Percentiles rank a stretch among this genome's conserved stretches.
Conservation (phyloP, 1,284 basidiomycete species). For the Apiotrichum gracile region DNA sequence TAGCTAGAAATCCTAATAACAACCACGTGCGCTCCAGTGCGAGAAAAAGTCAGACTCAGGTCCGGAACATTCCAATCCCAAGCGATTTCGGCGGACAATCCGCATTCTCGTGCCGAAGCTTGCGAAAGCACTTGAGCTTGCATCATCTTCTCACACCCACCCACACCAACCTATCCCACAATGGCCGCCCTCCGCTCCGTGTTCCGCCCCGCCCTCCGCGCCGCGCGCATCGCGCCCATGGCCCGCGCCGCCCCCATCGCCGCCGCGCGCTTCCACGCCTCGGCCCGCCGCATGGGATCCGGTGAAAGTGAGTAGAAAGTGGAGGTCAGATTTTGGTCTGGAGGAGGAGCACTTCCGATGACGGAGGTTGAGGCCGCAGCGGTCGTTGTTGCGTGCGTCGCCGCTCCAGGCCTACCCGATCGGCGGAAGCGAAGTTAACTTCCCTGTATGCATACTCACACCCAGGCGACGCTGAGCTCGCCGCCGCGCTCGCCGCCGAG, state of each 20-base stretch:
- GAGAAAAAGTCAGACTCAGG: too few species aligned
- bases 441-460: slow-evolving; percentile 23
- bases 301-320: slow-evolving; percentile 38
- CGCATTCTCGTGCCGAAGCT: too few species aligned
- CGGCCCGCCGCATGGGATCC: slow-evolving; percentile 27
- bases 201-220: slow-evolving; percentile 27
- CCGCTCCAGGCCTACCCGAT: too few species aligned
- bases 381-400: too few species aligned
- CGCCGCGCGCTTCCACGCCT: slow-evolving; percentile 31
- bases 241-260: slow-evolving; percentile 7
- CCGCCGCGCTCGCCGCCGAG: slow-evolving; percentile 73
- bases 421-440: too few species aligned
- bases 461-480: slow-evolving; percentile 65
- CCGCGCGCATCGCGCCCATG: slow-evolving; percentile 10
- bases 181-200: slow-evolving; percentile 19
- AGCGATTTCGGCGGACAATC: too few species aligned
- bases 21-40: too few species aligned
- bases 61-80: too few species aligned
- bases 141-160: background rate
- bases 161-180: background rate
- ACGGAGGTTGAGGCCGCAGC: too few species aligned
- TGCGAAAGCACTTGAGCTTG: background rate
- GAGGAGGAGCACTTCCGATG: too few species aligned
- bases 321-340: background rate
- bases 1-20: too few species aligned